Evolutionary conservation across 495 filamentous ascomycete genomes (phyloP).

Genomic region (Penicillium daleae): DNA sequence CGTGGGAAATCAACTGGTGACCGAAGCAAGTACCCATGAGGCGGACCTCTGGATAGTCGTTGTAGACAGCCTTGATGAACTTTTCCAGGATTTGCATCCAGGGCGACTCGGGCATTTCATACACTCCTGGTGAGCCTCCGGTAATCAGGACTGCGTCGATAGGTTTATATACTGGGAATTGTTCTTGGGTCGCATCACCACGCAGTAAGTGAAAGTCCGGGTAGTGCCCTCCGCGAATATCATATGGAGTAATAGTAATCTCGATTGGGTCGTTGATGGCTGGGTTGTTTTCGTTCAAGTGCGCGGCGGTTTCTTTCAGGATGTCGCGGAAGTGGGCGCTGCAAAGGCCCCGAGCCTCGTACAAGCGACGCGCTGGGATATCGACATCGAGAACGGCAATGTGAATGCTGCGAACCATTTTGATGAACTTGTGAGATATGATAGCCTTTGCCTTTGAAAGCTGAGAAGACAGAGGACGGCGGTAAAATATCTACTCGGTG

Average conservation of each 20-base stretch:
- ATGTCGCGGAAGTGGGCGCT: conserved; percentile 40
- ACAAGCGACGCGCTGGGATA: conserved; percentile 35
- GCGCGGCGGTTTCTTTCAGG: conserved; percentile 34
- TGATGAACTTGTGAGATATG: not conserved
- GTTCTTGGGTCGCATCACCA: conserved; percentile 14
- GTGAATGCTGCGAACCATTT: conserved; percentile 35
- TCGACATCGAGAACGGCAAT: conserved; percentile 42
- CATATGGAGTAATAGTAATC: conserved; percentile 36
- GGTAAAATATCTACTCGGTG: not conserved
- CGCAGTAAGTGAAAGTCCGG: conserved; percentile 32
- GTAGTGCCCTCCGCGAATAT: conserved; percentile 37
- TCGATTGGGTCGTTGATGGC: conserved; percentile 21
- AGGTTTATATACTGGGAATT: conserved; percentile 20
- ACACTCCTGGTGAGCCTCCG: conserved; percentile 36
- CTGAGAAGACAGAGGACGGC: not conserved
- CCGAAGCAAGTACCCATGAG: conserved; percentile 48
- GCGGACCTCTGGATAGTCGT: conserved; percentile 38
- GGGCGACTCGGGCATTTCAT: conserved; percentile 33
- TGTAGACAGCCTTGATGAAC: conserved; percentile 38
- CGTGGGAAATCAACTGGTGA: conserved; percentile 46
- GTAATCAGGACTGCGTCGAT: conserved; percentile 42
- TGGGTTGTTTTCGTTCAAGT: conserved; percentile 26
- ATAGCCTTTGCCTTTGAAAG: not conserved
- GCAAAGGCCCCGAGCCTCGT: conserved; percentile 38
- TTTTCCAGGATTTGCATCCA: conserved; percentile 36